phyloP scores from a whole-genome alignment of 371 early-diverging fungal species.

The Mucor piriformis region DNA sequence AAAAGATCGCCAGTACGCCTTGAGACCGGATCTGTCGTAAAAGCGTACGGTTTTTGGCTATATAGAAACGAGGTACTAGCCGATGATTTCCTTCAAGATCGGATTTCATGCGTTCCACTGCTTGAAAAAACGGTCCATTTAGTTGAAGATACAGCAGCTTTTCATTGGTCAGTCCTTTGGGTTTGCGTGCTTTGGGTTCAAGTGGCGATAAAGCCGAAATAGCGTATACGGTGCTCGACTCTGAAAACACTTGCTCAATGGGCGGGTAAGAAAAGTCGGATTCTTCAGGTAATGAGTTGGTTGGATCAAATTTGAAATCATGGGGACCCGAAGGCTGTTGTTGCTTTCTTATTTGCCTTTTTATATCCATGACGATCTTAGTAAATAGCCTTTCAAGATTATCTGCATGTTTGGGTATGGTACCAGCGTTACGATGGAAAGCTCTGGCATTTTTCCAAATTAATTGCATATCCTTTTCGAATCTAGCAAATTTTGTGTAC shows the following conservation, averaged over 20 bases:
- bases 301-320: slow-evolving; percentile 33
- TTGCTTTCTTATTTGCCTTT: slow-evolving; percentile 33
- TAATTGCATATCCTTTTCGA: slow-evolving; percentile 46
- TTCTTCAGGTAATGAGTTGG: slow-evolving; percentile 33
- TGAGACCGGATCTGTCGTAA: slow-evolving; percentile 40
- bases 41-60: slow-evolving; percentile 50
- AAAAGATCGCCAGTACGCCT: slow-evolving; percentile 46
- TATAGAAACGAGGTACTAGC: slow-evolving; percentile 45
- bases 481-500: slow-evolving; percentile 47
- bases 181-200: slow-evolving; percentile 39
- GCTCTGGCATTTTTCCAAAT: slow-evolving; percentile 51
- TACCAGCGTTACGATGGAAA: slow-evolving; percentile 40
- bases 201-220: slow-evolving; percentile 44
- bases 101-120: slow-evolving; percentile 39
- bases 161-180: slow-evolving; percentile 35
- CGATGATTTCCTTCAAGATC: slow-evolving; percentile 26
- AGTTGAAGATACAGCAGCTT: slow-evolving; percentile 39
- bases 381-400: slow-evolving; percentile 39
- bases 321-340: slow-evolving; percentile 21
- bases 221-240: slow-evolving; percentile 42
- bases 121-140: slow-evolving; percentile 50
- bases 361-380: slow-evolving; percentile 39
- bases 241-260: slow-evolving; percentile 30
- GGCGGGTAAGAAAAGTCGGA: slow-evolving; percentile 38
- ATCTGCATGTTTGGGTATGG: slow-evolving; percentile 45